A percentile compares a stretch with the other conserved stretches of the same genome.
phyloP scores from a whole-genome alignment of 345 rosid species.

The Clausena lansium region DNA sequence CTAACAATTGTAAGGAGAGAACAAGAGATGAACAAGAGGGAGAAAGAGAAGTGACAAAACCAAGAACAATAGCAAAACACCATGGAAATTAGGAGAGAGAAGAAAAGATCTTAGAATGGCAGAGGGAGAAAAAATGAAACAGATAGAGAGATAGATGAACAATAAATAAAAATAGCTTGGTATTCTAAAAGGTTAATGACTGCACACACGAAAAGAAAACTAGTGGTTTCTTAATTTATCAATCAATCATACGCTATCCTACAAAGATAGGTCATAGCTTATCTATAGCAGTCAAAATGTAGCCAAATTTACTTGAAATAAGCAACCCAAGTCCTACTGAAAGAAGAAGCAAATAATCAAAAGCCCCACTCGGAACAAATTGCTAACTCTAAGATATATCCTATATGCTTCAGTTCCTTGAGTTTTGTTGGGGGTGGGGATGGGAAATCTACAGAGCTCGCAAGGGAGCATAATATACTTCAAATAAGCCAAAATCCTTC shows the following conservation, averaged over 20 bases:
- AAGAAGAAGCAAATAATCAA: background rate
- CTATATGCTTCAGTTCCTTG: too few species aligned
- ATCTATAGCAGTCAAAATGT: background rate
- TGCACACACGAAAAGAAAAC: background rate
- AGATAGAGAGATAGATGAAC: background rate
- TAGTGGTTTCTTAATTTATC: too few species aligned
- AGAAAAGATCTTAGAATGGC: background rate
- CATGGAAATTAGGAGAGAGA: background rate
- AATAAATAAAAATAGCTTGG: background rate
- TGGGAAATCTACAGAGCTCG: background rate
- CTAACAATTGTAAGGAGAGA: background rate
- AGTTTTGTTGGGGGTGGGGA: too few species aligned
- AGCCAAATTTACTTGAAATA: background rate
- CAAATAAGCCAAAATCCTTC: background rate
- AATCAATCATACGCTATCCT: background rate
- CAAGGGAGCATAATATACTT: background rate
- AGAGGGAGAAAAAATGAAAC: background rate
- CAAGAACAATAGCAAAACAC: background rate
- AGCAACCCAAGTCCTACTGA: background rate
- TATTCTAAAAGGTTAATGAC: background rate
- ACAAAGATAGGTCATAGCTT: background rate
- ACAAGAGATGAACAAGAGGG: background rate
- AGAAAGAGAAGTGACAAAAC: background rate
- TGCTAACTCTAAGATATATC: background rate
- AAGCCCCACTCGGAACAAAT: background rate